phyloP scores from a whole-genome alignment of 306 rosid genomes.

The Cicer arietinum region DNA sequence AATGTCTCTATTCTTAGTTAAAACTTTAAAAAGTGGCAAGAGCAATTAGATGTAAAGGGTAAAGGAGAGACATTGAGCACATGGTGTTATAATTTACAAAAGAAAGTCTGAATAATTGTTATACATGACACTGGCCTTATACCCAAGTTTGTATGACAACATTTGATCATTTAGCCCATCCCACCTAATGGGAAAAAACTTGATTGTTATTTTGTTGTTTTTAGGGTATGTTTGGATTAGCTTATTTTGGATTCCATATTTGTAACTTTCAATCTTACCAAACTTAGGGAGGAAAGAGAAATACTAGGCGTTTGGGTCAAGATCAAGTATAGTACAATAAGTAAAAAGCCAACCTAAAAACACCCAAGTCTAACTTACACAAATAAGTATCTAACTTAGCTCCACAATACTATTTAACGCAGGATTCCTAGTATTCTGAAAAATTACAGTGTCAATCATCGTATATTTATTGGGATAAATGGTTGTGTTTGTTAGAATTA shows the following conservation, averaged over 20 bases:
- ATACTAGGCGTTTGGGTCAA: background rate
- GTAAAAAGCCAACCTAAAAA: conserved; percentile 23
- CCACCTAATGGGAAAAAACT: background rate
- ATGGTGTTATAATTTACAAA: background rate
- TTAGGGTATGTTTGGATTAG: background rate
- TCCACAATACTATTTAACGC: conserved; percentile 9
- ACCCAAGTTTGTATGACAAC: background rate
- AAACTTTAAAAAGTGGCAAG: background rate
- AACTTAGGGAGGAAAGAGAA: background rate
- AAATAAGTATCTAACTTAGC: conserved; percentile 8
- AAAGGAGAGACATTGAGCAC: conserved; percentile 22
- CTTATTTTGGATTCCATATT: conserved; percentile 5
- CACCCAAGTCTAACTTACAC: conserved; percentile 4
- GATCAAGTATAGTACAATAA: background rate
- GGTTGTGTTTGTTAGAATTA: conserved; percentile 15
- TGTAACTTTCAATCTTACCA: conserved; percentile 1
- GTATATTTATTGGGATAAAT: background rate
- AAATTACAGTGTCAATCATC: conserved; percentile 25
- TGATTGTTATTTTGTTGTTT: background rate
- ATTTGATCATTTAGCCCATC: background rate
- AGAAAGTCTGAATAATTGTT: conserved; percentile 20
- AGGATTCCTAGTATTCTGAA: conserved; percentile 26
- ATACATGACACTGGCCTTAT: conserved; percentile 18
- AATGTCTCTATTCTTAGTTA: conserved; percentile 15
- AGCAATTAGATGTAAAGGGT: conserved; percentile 12